Evolutionary conservation across 345 rosid species (phyloP).

Genomic region (Arabidopsis arenosa): DNA sequence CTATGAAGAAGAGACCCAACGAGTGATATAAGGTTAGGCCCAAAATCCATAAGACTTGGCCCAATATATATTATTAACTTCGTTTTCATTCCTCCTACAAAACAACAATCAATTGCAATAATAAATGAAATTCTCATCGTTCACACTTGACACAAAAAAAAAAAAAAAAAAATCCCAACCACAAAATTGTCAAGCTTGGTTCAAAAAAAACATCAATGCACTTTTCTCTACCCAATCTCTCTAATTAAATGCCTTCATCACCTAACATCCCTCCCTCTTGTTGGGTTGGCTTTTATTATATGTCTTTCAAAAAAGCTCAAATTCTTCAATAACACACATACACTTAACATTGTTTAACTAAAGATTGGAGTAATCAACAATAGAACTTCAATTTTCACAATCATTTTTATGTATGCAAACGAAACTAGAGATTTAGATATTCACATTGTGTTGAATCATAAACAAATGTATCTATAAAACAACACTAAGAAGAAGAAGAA

Average conservation of each 20-base stretch:
- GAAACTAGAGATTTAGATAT: slow-evolving; percentile 32
- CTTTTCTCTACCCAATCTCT: slow-evolving; percentile 28
- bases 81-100: not conserved
- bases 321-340: not conserved
- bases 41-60: not conserved
- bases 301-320: not conserved
- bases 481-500: slow-evolving; percentile 18
- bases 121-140: slow-evolving; percentile 26
- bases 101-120: slow-evolving; percentile 9
- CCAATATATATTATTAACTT: not conserved
- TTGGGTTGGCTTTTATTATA: slow-evolving; percentile 23
- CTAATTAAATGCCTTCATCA: slow-evolving; percentile 26
- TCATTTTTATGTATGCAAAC: slow-evolving; percentile 21
- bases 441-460: slow-evolving; percentile 40
- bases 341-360: no score
- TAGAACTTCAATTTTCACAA: slow-evolving; percentile 13
- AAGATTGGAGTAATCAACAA: not conserved
- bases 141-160: not conserved
- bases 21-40: not conserved
- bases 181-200: slow-evolving; percentile 26
- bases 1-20: no score
- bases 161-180: slow-evolving; percentile 17
- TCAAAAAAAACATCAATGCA: slow-evolving; percentile 41
- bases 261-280: slow-evolving; percentile 32
- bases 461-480: slow-evolving; percentile 40